Base-by-base conservation (phyloP, 2,329 filamentous ascomycete genomes). In the Cladosporium sp. region DNA sequence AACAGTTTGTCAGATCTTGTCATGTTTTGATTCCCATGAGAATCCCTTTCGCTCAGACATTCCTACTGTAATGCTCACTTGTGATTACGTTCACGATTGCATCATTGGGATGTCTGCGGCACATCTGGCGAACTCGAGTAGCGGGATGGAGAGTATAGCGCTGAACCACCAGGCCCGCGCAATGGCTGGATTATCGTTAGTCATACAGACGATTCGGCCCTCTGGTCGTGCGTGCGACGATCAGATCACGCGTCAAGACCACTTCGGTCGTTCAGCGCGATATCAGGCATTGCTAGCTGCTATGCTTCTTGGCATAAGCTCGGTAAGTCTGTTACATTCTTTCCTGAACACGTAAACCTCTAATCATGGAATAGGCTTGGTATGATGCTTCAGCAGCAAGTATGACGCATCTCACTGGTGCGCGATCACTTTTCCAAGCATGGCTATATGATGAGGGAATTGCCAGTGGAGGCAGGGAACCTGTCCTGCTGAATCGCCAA, bases 371-470 rank as follows among this genome's bases (percentile, higher is more conserved):
- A 20, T 20, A 61, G 55, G 58, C 60, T 14, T 62, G 60, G 60
- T 55, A 62, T 36, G 58, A 62, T 37, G 38, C 58, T 19, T 39
- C 37, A 14, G 37, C 12, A 3, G 55, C 51, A 19, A 54, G 56
- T 9, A 30, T 59, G 22, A 54, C 57, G 14, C 60, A 63, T 40
- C 60, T 63, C 5, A 25, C 40, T 30, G 61, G 60, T 12, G 61
- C 60, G 14, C 58, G 60, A 6, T 45, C 43, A 7, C 55, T 63
- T 5, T 61, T 61, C 55, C 50, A 59, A 43, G 55, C 55, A n/a
- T 63, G 61, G 61, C 42, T 47, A 25, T 19, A 22, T 4, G 42
- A 47, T 20, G 42, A 47, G 15, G 19, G 42, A 11, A 8, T 47
- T 3, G 12, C 19, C 22, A 25, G 6, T 20, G 28, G 34, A 1